phyloP scores from a whole-genome alignment of 148 eudicot species.

The Heliamphora exappendiculata region DNA sequence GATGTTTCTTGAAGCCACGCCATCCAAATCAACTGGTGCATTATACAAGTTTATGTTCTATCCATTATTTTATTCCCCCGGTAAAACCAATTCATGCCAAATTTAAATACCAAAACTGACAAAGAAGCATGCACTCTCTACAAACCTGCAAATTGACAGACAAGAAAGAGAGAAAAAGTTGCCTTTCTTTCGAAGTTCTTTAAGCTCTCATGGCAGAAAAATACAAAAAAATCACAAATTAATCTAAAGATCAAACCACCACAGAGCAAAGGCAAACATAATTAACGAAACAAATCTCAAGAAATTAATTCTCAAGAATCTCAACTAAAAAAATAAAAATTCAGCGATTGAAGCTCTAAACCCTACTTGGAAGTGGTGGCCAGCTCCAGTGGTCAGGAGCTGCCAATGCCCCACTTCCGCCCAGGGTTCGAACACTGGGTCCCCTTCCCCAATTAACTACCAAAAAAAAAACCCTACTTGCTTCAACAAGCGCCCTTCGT shows the following conservation, averaged over 20 bases:
- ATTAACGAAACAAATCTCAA: neutral
- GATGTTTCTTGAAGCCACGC: neutral
- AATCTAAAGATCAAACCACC: neutral
- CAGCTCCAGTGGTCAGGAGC: no score
- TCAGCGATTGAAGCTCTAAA: neutral
- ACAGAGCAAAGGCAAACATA: neutral
- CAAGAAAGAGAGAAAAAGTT: neutral
- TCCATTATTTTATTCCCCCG: neutral
- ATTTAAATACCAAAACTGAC: neutral
- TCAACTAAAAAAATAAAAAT: neutral
- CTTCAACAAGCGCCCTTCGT: neutral
- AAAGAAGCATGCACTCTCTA: neutral
- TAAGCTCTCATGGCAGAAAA: neutral
- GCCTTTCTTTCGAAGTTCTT: neutral
- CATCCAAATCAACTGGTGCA: neutral
- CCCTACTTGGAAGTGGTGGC: no score
- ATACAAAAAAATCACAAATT: neutral
- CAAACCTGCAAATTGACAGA: neutral
- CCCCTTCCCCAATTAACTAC: no score
- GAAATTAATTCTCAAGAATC: neutral
- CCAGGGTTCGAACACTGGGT: no score
- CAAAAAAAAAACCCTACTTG: no score
- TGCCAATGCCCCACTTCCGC: no score
- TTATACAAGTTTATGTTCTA: neutral
- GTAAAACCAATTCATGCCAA: neutral